phyloP scores from a whole-genome alignment of 805 yeast species.

The Candida coleopterorum region DNA sequence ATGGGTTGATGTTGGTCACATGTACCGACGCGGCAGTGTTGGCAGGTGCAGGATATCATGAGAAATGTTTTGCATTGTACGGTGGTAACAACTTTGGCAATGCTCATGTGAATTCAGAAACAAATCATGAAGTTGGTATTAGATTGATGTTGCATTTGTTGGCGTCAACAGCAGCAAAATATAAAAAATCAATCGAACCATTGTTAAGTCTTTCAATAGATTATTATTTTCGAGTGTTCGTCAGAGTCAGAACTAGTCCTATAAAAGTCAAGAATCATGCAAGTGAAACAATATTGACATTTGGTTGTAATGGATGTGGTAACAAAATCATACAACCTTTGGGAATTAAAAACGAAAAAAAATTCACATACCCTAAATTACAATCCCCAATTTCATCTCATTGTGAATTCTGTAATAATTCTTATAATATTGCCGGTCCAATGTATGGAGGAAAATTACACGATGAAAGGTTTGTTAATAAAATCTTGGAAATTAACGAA shows the following conservation, averaged over 20 bases:
- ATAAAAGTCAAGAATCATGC: slow-evolving; percentile 75
- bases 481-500: slow-evolving; percentile 45
- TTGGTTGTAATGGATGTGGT: slow-evolving; percentile 87
- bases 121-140: slow-evolving; percentile 90
- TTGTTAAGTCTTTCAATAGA: slow-evolving; percentile 81
- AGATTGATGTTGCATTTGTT: slow-evolving; percentile 76
- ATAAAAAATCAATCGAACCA: slow-evolving; percentile 85
- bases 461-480: slow-evolving; percentile 58
- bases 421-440: slow-evolving; percentile 86
- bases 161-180: slow-evolving; percentile 81
- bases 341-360: slow-evolving; percentile 52
- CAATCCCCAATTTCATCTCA: slow-evolving; percentile 43
- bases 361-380: slow-evolving; percentile 55
- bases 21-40: slow-evolving; percentile 95
- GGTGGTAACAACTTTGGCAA: slow-evolving; percentile 88
- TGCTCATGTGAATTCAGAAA: slow-evolving; percentile 47
- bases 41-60: slow-evolving; percentile 96
- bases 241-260: slow-evolving; percentile 74
- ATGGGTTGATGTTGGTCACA: slow-evolving; percentile 83
- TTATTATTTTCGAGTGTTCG: slow-evolving; percentile 83
- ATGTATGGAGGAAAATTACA: slow-evolving; percentile 83
- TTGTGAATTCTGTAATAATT: slow-evolving; percentile 68
- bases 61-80: slow-evolving; percentile 89
- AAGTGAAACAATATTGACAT: slow-evolving; percentile 69
- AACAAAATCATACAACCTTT: slow-evolving; percentile 65